Base-by-base conservation (phyloP, 2,329 filamentous ascomycete genomes). In the Tolypocladium guangdongense region DNA sequence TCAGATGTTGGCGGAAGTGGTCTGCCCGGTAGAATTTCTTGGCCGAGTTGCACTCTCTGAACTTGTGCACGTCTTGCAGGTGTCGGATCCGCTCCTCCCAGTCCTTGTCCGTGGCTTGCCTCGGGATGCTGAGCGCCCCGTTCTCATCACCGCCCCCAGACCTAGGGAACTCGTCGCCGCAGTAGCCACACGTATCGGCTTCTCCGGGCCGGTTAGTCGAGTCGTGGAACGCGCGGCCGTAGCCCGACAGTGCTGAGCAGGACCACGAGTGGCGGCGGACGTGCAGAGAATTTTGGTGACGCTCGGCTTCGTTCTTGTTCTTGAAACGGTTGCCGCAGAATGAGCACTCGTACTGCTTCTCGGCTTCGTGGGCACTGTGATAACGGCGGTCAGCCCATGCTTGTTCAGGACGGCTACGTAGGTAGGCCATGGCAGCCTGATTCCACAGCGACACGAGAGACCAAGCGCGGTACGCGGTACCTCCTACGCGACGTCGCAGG, bases 1-100 rank as follows among this genome's bases (percentile, higher is more conserved):
- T 99, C 55, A 99, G 76, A 71, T 99, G 93, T 70, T 99, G 93
- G 55, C 93, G 84, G 77, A 99, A 99, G 68, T 99, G 93, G 69
- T 99, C 93, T 36, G 93, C 93, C 38, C 93, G 83, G 74, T 88
- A 99, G 69, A 99, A 99, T 69, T 97, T 97, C 77, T 99, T 99
- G 60, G 88, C 87, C 64, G 93, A 90, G 69, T 99, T 99, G 79
- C 93, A 99, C 72, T 97, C 93, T 58, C 90, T 84, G 67, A 96
- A 99, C 67, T 99, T 99, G 75, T 99, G 93, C 58, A 90, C 82
- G 62, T 88, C 86, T 64, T 90, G 91, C 52, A 99, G 74, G 73
- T 99, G 93, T 54, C 88, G 86, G 52, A 91, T 83, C 54, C 93
- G 84, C 56, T 83, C 78, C 51, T 95, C 88, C 91, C 91, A 96